Evolutionary conservation across 2,329 filamentous ascomycete species (phyloP), one percentile per base, ranked within the genome.

Genomic region (Atkinsonella texensis): DNA sequence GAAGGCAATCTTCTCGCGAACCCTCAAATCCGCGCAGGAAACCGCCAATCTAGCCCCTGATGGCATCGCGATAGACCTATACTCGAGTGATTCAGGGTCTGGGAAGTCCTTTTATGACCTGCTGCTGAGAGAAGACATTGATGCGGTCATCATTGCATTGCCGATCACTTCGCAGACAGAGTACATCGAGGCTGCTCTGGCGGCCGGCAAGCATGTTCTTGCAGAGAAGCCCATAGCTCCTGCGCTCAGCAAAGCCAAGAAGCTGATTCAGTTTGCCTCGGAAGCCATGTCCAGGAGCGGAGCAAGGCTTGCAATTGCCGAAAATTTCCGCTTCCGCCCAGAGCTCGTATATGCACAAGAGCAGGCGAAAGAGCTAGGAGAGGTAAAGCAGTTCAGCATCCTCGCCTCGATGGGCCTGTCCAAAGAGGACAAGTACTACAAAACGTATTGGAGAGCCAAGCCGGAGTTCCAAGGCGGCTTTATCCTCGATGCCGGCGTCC

Each of bases 391-490:
- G 13, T 84, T 85, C 63, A 62, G 64, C 42, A 65, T 71, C 35
- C 35, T 38, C 15, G 35, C 35, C 10, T 15, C 11, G 35, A 12
- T 38, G 35, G 35, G 35, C 35, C 5, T 38, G 1, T 5, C 35
- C 35, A 13, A 15, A 15, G 59, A 61, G 50, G 62, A 71, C 59
- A 71, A 73, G 62, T 79, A 74, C 61, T 74, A 70, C 56, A 69
- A 73, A 43, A 79, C 76, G 3, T 56, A 68, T 23, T 80, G 85
- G 87, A 80, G 87, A 50, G 84, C 83, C 64, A 75, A 70, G 51
- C 85, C 86, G 1, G 72, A 77, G 49, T 79, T 87, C 62, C 85
- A 89, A 65, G 86, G 86, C 50, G 86, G 87, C 0, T 89, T 89
- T 62, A 64, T 89, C 51, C 76, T 90, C 2, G 86, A 90, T 60